phyloP scores from a whole-genome alignment of 441 rosid genomes.

The Isatis lusitanica region DNA sequence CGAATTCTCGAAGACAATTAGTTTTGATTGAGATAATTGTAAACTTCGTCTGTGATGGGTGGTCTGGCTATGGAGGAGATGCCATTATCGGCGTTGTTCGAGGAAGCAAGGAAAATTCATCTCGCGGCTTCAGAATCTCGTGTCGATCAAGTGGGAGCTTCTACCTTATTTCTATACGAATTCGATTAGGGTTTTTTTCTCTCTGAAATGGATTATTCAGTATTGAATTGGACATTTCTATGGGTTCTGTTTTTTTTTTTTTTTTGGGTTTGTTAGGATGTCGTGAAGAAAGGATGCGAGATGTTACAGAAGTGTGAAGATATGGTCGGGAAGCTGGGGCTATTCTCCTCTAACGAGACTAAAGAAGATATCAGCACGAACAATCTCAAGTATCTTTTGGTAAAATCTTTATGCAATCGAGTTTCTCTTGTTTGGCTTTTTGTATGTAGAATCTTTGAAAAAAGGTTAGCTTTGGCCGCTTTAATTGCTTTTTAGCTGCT shows the following conservation, averaged over 20 bases:
- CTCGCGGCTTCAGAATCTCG: constrained; percentile 51
- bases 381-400: constrained; percentile 86
- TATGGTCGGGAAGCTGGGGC: constrained; percentile 75
- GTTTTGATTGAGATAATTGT: neutral
- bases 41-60: constrained; percentile 21
- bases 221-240: constrained; percentile 13
- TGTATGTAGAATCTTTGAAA: neutral
- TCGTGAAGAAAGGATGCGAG: constrained; percentile 67
- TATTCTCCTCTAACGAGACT: constrained; percentile 86
- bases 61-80: constrained; percentile 55
- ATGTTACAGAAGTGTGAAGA: constrained; percentile 75
- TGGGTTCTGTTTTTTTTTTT: neutral
- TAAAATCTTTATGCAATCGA: constrained; percentile 29
- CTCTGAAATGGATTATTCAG: neutral
- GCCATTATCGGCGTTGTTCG: constrained; percentile 72
- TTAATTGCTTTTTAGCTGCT: neutral
- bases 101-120: constrained; percentile 77
- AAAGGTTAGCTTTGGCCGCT: neutral
- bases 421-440: neutral
- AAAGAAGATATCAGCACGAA: constrained; percentile 83
- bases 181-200: constrained; percentile 13
- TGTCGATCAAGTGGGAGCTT: constrained; percentile 60
- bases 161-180: neutral
- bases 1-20: too few relatives aligned
- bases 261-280: constrained; percentile 42